phyloP scores from a whole-genome alignment of 768 basidiomycete genomes.

The Kwoniella mangroviensis region DNA sequence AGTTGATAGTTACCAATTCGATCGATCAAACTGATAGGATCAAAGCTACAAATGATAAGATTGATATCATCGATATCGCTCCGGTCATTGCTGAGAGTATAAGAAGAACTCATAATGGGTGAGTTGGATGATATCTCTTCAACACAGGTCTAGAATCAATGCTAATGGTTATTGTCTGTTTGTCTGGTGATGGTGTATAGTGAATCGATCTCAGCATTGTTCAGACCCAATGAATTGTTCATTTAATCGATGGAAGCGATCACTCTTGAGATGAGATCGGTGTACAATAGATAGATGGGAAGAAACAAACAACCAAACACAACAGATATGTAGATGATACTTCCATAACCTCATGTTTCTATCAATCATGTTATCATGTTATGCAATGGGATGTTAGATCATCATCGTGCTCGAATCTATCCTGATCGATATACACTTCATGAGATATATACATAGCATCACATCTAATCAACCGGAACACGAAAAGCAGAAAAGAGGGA shows the following conservation, averaged over 20 bases:
- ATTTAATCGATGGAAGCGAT: neutral
- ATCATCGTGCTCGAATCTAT: neutral
- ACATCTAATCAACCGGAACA: too few relatives aligned
- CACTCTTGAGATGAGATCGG: neutral
- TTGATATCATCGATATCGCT: slow-evolving; percentile 93
- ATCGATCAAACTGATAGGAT: slow-evolving; percentile 80
- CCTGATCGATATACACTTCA: too few relatives aligned
- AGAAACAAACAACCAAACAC: neutral
- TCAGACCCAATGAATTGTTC: slow-evolving; percentile 42
- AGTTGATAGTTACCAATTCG: slow-evolving; percentile 97
- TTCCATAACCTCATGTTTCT: neutral
- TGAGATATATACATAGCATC: too few relatives aligned
- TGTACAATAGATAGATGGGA: slow-evolving; percentile 10
- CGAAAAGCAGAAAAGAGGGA: too few relatives aligned
- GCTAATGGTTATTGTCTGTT: slow-evolving; percentile 10
- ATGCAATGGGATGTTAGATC: neutral
- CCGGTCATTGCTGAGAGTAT: slow-evolving; percentile 95
- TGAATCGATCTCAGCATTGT: slow-evolving; percentile 57
- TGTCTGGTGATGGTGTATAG: slow-evolving; percentile 23
- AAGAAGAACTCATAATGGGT: slow-evolving; percentile 89
- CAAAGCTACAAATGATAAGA: slow-evolving; percentile 71
- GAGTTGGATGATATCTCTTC: slow-evolving; percentile 17
- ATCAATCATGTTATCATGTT: too few relatives aligned
- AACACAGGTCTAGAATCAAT: slow-evolving; percentile 3
- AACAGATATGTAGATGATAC: neutral